Evolutionary conservation across 371 early-diverging fungal genomes (phyloP).

Genomic region (Mucor racemosus): DNA sequence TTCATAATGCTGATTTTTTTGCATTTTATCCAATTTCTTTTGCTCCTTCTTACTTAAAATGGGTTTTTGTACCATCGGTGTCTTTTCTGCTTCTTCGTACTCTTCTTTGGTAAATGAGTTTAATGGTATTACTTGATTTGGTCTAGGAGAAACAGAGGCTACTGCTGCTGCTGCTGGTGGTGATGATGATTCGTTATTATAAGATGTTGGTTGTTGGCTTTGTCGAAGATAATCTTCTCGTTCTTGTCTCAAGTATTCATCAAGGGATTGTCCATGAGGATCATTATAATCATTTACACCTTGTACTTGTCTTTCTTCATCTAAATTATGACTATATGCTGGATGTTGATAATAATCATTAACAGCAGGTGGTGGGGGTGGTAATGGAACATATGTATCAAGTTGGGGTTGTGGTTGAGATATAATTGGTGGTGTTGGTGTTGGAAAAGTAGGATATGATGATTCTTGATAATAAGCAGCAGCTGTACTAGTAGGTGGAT

Average conservation of each 20-base stretch:
- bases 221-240: constrained; percentile 27
- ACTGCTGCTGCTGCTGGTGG: neutral
- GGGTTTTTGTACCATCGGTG: constrained; percentile 7
- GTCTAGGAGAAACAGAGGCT: neutral
- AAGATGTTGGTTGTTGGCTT: constrained; percentile 1
- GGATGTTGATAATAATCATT: neutral
- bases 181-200: neutral
- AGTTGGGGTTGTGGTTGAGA: neutral
- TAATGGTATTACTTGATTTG: neutral
- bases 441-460: neutral
- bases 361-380: constrained; percentile 6
- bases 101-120: constrained; percentile 6
- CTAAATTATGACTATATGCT: neutral
- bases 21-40: constrained; percentile 10
- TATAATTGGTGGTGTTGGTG: neutral
- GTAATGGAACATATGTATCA: constrained; percentile 12
- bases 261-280: constrained; percentile 10
- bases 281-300: constrained; percentile 10
- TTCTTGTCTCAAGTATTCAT: constrained; percentile 22
- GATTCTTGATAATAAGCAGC: neutral
- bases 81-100: constrained; percentile 12
- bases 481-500: neutral
- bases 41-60: constrained; percentile 7
- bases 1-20: constrained; percentile 3
- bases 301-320: constrained; percentile 13